phyloP scores from a whole-genome alignment of 2,329 filamentous ascomycete species.

The Coniochaeta sp. region DNA sequence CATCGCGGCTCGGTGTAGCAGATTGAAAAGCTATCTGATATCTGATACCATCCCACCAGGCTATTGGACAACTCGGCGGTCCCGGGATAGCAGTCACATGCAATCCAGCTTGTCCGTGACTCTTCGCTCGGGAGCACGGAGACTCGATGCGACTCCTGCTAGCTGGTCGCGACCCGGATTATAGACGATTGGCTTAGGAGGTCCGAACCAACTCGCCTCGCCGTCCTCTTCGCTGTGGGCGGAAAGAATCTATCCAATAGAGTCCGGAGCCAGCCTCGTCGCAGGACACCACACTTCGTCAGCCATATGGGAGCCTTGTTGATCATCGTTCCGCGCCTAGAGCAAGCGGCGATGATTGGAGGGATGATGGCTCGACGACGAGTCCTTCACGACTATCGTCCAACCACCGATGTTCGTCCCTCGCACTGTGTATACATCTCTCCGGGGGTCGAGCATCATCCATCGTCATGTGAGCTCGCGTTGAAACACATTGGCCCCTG shows the following conservation, averaged over 20 bases:
- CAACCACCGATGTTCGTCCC: background rate
- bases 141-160: background rate
- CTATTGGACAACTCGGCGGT: background rate
- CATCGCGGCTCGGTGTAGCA: background rate
- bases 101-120: background rate
- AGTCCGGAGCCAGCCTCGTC: background rate
- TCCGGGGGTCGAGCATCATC: background rate
- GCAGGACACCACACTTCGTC: background rate
- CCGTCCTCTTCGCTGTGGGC: background rate
- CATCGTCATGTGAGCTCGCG: background rate
- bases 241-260: background rate
- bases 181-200: background rate
- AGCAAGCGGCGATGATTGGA: background rate
- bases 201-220: background rate
- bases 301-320: background rate
- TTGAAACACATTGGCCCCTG: background rate
- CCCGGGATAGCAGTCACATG: background rate
- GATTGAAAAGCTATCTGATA: background rate
- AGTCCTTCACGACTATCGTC: background rate
- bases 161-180: background rate
- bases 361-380: background rate
- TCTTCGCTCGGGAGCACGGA: background rate
- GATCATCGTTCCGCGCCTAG: background rate
- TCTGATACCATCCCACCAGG: background rate
- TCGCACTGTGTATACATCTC: background rate